Evolutionary conservation across 2,329 filamentous ascomycete genomes (phyloP).

Genomic region (Trichoderma sp.): DNA sequence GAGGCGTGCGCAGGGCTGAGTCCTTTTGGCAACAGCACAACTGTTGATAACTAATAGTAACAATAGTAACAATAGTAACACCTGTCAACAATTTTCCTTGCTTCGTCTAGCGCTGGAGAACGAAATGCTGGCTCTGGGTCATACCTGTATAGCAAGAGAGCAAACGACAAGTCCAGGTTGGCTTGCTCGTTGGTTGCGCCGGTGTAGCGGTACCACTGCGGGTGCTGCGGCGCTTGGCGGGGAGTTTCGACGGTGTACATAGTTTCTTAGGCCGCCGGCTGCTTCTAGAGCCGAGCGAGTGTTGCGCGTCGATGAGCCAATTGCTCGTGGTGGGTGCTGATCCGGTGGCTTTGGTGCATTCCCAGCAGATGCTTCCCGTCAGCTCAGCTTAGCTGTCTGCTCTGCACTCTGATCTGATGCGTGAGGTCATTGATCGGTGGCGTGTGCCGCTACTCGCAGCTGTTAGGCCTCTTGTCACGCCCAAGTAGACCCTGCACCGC

Average conservation of each 20-base stretch:
- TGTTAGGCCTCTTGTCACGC: slow-evolving; percentile 20
- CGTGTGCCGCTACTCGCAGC: slow-evolving; percentile 5
- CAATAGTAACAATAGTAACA: too few relatives aligned
- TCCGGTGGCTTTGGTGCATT: slow-evolving; percentile 21
- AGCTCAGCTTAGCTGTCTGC: background rate
- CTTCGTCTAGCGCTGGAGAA: background rate
- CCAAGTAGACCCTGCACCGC: slow-evolving; percentile 13
- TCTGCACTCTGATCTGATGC: background rate
- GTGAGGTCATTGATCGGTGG: slow-evolving; percentile 3
- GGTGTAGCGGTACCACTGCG: background rate
- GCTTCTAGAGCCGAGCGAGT: background rate
- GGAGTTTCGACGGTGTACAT: background rate
- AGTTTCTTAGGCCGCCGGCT: background rate
- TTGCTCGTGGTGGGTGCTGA: background rate
- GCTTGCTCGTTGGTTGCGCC: background rate
- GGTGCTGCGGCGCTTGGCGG: background rate
- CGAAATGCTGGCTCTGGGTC: background rate
- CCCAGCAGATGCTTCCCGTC: background rate
- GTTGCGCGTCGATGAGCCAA: slow-evolving; percentile 2
- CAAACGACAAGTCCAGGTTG: too few relatives aligned
- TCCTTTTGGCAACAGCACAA: background rate
- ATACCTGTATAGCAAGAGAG: background rate
- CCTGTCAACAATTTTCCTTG: background rate
- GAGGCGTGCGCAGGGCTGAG: background rate
- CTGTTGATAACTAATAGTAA: too few relatives aligned